A percentile compares a stretch with the other conserved stretches of the same genome.
phyloP scores from a whole-genome alignment of 1,284 basidiomycete species.

The Termitomyces sp. region DNA sequence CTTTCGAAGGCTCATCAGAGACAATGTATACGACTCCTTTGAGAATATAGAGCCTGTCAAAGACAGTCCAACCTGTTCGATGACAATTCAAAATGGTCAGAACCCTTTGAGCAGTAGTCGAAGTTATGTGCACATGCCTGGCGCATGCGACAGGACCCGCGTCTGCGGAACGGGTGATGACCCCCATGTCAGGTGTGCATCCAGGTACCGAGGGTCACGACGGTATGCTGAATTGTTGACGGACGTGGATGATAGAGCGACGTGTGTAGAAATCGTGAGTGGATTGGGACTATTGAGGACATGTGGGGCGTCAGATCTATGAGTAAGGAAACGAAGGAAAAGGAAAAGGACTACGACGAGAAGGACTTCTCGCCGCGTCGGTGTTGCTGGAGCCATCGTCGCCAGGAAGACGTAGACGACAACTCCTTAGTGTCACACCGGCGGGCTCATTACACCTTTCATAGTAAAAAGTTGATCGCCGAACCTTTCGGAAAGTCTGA shows the following conservation, averaged over 20 bases:
- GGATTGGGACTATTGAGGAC: constrained; percentile 11
- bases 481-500: background rate
- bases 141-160: constrained; percentile 55
- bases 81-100: background rate
- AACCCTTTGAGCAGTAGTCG: background rate
- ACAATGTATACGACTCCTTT: constrained; percentile 78
- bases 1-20: constrained; percentile 45
- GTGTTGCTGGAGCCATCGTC: constrained; percentile 31
- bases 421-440: background rate
- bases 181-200: constrained; percentile 37
- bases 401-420: background rate
- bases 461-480: background rate
- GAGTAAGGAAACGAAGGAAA: constrained; percentile 37
- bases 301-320: constrained; percentile 22
- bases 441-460: background rate
- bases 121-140: constrained; percentile 37
- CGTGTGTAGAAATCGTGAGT: constrained; percentile 4
- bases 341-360: constrained; percentile 45
- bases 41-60: constrained; percentile 71
- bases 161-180: constrained; percentile 49
- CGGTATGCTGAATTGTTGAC: constrained; percentile 7
- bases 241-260: constrained; percentile 7
- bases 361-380: constrained; percentile 46
- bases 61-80: constrained; percentile 75
- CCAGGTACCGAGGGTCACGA: constrained; percentile 20